These are phyloP conservation scores for Starmerella tilneyi DNA, from an alignment of 805 yeast genomes.

Conservation along the genomic window DNA sequence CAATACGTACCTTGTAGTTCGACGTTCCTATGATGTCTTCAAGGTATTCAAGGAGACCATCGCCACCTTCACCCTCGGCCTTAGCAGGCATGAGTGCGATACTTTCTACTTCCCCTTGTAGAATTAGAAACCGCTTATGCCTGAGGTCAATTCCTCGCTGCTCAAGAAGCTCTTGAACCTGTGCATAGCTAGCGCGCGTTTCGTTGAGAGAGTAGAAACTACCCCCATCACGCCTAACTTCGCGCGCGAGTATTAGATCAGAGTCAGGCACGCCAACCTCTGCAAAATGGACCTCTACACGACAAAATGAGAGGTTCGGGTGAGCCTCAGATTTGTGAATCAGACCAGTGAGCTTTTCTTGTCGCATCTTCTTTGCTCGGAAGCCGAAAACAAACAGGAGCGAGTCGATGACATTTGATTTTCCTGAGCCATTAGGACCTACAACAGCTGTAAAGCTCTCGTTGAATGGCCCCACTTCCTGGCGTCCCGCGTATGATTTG, in stretches of 20 bases:
- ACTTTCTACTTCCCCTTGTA: slow-evolving; percentile 97
- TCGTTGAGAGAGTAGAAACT: slow-evolving; percentile 72
- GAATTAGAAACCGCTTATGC: slow-evolving; percentile 84
- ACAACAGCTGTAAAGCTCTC: slow-evolving; percentile 91
- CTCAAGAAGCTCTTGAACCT: slow-evolving; percentile 63
- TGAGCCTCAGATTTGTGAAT: slow-evolving; percentile 79
- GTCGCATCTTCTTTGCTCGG: slow-evolving; percentile 93
- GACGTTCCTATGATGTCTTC: slow-evolving; percentile 97
- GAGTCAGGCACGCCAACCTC: slow-evolving; percentile 44
- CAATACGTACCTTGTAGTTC: slow-evolving; percentile 66
- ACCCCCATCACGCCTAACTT: slow-evolving; percentile 41
- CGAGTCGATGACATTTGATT: slow-evolving; percentile 94
- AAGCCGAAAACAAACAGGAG: slow-evolving; percentile 94
- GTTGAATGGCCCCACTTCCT: slow-evolving; percentile 89
- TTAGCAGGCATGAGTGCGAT: slow-evolving; percentile 98
- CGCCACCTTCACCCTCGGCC: slow-evolving; percentile 85
- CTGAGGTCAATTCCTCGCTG: slow-evolving; percentile 86
- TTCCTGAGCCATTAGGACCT: slow-evolving; percentile 98
- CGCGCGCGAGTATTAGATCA: slow-evolving; percentile 62
- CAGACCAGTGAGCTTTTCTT: slow-evolving; percentile 79
- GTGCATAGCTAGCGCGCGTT: slow-evolving; percentile 57
- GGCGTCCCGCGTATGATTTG: slow-evolving; percentile 91
- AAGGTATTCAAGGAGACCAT: slow-evolving; percentile 83
- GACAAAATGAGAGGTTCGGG: slow-evolving; percentile 60
- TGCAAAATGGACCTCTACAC: slow-evolving; percentile 80